These are phyloP conservation scores for Elaphomyces granulatus DNA, from an alignment of 495 filamentous ascomycete genomes.

Conservation along the genomic window DNA sequence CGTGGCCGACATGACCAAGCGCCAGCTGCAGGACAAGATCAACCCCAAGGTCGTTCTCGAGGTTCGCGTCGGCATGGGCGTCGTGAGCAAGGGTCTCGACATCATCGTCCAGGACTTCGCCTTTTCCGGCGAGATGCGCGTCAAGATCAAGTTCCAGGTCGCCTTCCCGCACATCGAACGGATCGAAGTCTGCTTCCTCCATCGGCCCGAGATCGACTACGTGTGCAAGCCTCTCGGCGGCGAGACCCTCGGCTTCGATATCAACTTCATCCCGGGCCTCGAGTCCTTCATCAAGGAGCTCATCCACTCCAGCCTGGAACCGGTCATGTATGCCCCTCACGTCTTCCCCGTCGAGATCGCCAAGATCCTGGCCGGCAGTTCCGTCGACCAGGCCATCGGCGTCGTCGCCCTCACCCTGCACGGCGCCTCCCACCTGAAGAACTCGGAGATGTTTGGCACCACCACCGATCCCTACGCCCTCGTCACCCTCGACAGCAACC, in stretches of 20 bases:
- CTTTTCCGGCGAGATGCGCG: slow-evolving; percentile 82
- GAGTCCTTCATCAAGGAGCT: slow-evolving; percentile 90
- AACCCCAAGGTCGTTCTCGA: slow-evolving; percentile 95
- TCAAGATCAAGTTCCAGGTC: slow-evolving; percentile 95
- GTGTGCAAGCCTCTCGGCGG: slow-evolving; percentile 95
- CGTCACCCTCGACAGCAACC: slow-evolving; percentile 72
- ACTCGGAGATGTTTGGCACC: slow-evolving; percentile 83
- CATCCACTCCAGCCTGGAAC: slow-evolving; percentile 79
- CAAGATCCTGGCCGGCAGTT: slow-evolving; percentile 92
- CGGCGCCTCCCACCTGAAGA: slow-evolving; percentile 82
- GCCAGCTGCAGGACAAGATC: slow-evolving; percentile 84
- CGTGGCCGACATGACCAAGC: slow-evolving; percentile 72
- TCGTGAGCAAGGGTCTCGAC: slow-evolving; percentile 91
- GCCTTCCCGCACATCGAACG: slow-evolving; percentile 90
- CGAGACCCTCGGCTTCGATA: slow-evolving; percentile 90
- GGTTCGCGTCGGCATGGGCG: slow-evolving; percentile 81
- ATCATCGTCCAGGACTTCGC: slow-evolving; percentile 98
- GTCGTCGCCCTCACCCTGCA: slow-evolving; percentile 85
- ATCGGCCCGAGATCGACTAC: slow-evolving; percentile 69
- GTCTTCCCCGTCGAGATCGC: slow-evolving; percentile 97
- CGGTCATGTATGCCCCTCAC: slow-evolving; percentile 96
- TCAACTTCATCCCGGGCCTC: slow-evolving; percentile 94
- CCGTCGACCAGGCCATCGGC: slow-evolving; percentile 91
- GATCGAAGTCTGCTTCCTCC: slow-evolving; percentile 80
- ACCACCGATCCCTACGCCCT: slow-evolving; percentile 86